Conservation (phyloP, 306 rosid genomes). For the Cicer yamashitae region DNA sequence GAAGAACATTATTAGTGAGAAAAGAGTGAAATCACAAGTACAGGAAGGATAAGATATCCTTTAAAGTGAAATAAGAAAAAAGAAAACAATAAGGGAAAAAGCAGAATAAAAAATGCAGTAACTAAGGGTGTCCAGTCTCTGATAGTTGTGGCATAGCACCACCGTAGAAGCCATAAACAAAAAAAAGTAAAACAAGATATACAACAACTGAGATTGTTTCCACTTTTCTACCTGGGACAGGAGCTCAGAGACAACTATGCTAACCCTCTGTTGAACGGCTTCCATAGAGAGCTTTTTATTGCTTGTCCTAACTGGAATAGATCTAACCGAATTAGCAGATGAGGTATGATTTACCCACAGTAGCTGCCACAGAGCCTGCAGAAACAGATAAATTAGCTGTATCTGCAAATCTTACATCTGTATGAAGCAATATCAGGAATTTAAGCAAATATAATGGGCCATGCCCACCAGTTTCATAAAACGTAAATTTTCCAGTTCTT, state of each 20-base stretch:
- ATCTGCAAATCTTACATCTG: slow-evolving; percentile 22
- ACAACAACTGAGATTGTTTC: slow-evolving; percentile 32
- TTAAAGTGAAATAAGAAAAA: slow-evolving; percentile 24
- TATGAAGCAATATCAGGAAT: slow-evolving; percentile 21
- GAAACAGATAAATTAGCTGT: slow-evolving; percentile 40
- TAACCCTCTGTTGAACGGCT: slow-evolving; percentile 82
- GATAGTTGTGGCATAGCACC: slow-evolving; percentile 33
- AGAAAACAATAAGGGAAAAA: not conserved
- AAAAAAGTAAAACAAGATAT: slow-evolving; percentile 34
- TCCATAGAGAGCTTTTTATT: slow-evolving; percentile 70
- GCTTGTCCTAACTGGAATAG: slow-evolving; percentile 47
- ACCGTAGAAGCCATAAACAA: slow-evolving; percentile 34
- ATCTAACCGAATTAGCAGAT: slow-evolving; percentile 58
- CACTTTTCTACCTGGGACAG: slow-evolving; percentile 87
- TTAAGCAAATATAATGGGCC: slow-evolving; percentile 10
- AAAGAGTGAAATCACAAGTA: slow-evolving; percentile 28
- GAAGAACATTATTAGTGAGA: not conserved
- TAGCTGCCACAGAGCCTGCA: slow-evolving; percentile 98
- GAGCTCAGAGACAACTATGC: slow-evolving; percentile 86
- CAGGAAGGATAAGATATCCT: slow-evolving; percentile 26
- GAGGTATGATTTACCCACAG: slow-evolving; percentile 82
- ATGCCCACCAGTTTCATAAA: not conserved
- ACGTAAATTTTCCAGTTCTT: slow-evolving; percentile 31
- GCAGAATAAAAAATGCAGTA: slow-evolving; percentile 15
- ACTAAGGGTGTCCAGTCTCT: not conserved